Base-by-base conservation (phyloP, 1,139 yeast species). In the Candida freyschussii region DNA sequence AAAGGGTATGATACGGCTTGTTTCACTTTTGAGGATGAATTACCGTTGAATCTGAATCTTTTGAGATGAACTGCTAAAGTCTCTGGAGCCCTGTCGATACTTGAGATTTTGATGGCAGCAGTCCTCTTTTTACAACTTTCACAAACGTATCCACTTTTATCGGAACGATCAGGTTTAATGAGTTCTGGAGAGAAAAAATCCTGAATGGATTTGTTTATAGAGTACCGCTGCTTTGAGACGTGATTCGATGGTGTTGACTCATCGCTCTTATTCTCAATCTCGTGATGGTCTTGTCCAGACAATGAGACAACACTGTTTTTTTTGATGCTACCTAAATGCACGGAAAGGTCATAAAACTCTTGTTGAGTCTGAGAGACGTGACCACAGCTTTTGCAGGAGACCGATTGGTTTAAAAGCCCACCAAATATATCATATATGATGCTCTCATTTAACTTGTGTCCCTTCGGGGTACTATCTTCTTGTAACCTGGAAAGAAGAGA, bases 341-440 rank as follows among this genome's bases (percentile, higher is more conserved):
- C 68, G 6, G 96, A 83, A 39, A 91, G 65, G 60, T 91, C 98
- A 56, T 89, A 89, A 53, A 91, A 84, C 56, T 93, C 96, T 60
- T 91, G 98, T 45, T 80, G 79, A 9, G 98, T 91, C 30, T 76
- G 76, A n/a, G 95, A 83, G 14, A 83, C 75, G 48, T 82, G 75
- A 13, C 78, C 75, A 62, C 98, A 91, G 33, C 66, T 72, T 42
- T 73, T 72, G 62, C 98, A 91, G 1, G 85, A 78, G 23, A 91
- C 94, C 28, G 75, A 71, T 60, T 91, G 98, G 47, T 80, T 75
- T 40, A 89, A 63, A 32, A 85, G 63, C 3, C 98, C 98, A 17
- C 97, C 98, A 60, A 91, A 91, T 14, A 91, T 84, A 53, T 89
- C 96, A 58, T 91, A 89, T 15, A 91, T 66, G 19, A 89, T 79